Evolutionary conservation across 139 green algal genomes (phyloP).

Genomic region (Micractinium conductrix): DNA sequence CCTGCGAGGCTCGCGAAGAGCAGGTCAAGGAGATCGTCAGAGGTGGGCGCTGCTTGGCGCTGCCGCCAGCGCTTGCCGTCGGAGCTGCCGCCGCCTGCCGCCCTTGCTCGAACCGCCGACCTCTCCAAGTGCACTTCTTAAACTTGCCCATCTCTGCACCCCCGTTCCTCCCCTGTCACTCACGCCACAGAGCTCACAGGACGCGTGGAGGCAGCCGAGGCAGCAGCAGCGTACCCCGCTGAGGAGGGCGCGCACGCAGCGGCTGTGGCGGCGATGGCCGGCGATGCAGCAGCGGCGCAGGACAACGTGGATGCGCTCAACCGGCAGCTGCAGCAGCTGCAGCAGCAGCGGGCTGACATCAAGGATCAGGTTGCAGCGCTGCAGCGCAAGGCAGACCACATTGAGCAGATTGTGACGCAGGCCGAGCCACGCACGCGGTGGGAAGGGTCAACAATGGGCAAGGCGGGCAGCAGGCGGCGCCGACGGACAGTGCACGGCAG

Average conservation of each 20-base stretch:
- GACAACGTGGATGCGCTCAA: conserved; percentile 32
- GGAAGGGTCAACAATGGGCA: too few species aligned
- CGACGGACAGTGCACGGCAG: too few species aligned
- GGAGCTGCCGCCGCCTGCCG: too few species aligned
- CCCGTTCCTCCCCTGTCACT: not conserved
- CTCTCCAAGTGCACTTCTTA: too few species aligned
- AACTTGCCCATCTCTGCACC: not conserved
- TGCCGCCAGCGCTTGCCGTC: too few species aligned
- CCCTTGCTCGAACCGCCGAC: too few species aligned
- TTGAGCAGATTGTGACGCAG: conserved; percentile 36
- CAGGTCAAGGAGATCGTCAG: conserved; percentile 39
- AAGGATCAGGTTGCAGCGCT: conserved; percentile 18
- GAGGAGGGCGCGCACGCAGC: conserved; percentile 35
- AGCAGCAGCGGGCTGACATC: conserved; percentile 16
- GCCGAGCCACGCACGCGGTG: conserved; percentile 40
- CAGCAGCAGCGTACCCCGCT: conserved; percentile 31
- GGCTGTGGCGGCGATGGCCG: conserved; percentile 3
- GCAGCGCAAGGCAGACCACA: conserved; percentile 11
- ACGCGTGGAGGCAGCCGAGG: not conserved
- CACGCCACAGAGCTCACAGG: conserved; percentile 25
- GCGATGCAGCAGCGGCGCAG: not conserved
- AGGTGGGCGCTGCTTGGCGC: conserved; percentile 11
- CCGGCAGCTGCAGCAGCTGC: conserved; percentile 29
- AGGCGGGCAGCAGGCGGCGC: too few species aligned
- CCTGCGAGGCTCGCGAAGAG: conserved; percentile 30